These are phyloP conservation scores for Physcomitrium patens DNA, from an alignment of 225 moss, liverwort and hornwort species.

Conservation along the genomic window DNA sequence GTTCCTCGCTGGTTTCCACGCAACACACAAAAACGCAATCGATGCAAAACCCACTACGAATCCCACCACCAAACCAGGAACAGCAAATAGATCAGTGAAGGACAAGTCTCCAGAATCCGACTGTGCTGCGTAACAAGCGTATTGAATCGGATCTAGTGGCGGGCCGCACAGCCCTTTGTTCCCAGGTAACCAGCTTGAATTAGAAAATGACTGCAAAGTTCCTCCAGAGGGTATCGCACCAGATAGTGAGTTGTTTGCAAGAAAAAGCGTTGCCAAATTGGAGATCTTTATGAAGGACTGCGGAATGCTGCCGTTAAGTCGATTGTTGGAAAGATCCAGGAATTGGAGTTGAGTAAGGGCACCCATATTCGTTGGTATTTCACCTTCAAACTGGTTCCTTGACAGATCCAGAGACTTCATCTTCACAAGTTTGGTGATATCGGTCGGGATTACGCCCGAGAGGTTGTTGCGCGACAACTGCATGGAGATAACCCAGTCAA, in stretches of 20 bases:
- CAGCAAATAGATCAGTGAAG: constrained; percentile 25
- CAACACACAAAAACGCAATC: constrained; percentile 7
- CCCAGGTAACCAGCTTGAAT: constrained; percentile 34
- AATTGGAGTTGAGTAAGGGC: background rate
- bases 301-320: constrained; percentile 30
- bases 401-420: constrained; percentile 36
- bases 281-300: background rate
- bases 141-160: constrained; percentile 15
- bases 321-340: constrained; percentile 40
- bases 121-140: background rate
- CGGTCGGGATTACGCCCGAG: constrained; percentile 24
- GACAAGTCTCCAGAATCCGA: background rate
- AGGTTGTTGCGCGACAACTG: constrained; percentile 36
- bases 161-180: constrained; percentile 33
- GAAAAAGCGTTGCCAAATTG: background rate
- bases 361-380: constrained; percentile 33
- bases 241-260: constrained; percentile 33
- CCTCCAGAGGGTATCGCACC: constrained; percentile 30
- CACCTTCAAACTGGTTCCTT: constrained; percentile 26
- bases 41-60: constrained; percentile 37
- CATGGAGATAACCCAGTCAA: constrained; percentile 32
- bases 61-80: constrained; percentile 21
- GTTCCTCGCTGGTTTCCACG: constrained; percentile 35
- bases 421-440: constrained; percentile 25
- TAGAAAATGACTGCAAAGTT: background rate